Percentiles rank a stretch among this genome's conserved stretches.
These are phyloP conservation scores for Vinca minor DNA, from an alignment of 257 asterid species.

Conservation along the genomic window DNA sequence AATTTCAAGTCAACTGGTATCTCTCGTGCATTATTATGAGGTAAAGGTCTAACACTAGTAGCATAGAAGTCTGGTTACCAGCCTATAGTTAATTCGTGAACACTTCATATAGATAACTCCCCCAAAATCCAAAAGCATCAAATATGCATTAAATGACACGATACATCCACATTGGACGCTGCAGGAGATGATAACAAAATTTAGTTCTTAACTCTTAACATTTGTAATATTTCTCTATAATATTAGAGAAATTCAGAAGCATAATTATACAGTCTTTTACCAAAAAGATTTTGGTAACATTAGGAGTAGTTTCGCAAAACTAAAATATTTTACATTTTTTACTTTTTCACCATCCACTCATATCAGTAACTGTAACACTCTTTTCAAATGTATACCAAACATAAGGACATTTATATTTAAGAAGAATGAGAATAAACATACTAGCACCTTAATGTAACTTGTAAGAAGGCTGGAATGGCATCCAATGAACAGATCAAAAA, in stretches of 20 bases:
- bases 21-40: too few relatives aligned
- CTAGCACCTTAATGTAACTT: too few relatives aligned
- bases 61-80: slow-evolving; percentile 36
- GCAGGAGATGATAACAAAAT: slow-evolving; percentile 18
- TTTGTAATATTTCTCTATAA: too few relatives aligned
- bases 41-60: not conserved
- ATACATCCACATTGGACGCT: slow-evolving; percentile 80
- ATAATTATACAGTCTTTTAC: too few relatives aligned
- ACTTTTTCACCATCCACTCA: not conserved
- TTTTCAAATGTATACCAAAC: not conserved
- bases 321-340: not conserved
- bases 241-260: too few relatives aligned
- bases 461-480: not conserved
- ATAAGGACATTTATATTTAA: too few relatives aligned
- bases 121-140: slow-evolving; percentile 62
- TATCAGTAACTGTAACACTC: not conserved
- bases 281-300: too few relatives aligned
- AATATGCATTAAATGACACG: slow-evolving; percentile 53
- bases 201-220: too few relatives aligned
- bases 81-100: slow-evolving; percentile 46
- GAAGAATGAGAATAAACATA: too few relatives aligned
- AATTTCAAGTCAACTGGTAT: too few relatives aligned
- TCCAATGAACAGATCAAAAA: not conserved
- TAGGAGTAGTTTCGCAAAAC: too few relatives aligned
- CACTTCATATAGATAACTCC: slow-evolving; percentile 75